Base-by-base conservation (phyloP, 2,329 filamentous ascomycete genomes). In the Diaporthe humulicola region DNA sequence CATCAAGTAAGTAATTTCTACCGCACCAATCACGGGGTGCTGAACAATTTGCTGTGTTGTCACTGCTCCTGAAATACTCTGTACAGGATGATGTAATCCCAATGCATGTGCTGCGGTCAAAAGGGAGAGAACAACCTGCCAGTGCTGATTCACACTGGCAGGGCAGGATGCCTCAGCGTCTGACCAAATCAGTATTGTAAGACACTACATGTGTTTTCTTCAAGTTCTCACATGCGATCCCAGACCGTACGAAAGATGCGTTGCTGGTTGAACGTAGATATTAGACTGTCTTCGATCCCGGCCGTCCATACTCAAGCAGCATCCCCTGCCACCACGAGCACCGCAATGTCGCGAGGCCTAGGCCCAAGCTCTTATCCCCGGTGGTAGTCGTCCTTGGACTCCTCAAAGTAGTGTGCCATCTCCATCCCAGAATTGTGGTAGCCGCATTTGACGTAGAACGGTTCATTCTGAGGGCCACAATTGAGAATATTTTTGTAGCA, bases 401-500 rank as follows among this genome's bases (percentile, higher is more conserved):
- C 38, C 30, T 77, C 76, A 19, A 76, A 76, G 56, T 77, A 77
- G 25, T 71, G 75, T 30, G 75, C 60, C 76, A 77, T 77, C 38
- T 76, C 73, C 6, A 38, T 71, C n/a, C 76, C 76, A 36, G 75
- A 74, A 42, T 74, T 73, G 60, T 61, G 54, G 36, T 77, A 77
- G 4, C 73, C 75, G 42, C 76, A 77, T 48, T 76, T 84, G 30
- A 78, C 88, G 81, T 96, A 97, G 84, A 97, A 96, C 0, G 92
- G 92, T 81, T 95, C 93, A 75, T 96, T 96, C 67, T 90, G 88
- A 82, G 94, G 92, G 15, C 91, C 93, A 84, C 94, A 96, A 80
- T 96, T 94, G 73, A 96, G 87, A 76, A 96, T 95, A 56, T 89
- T 93, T 90, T 94, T 96, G 81, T 95, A 95, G 82, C 94, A 96